These are phyloP conservation scores for Zygoascus flipseniorum DNA, from an alignment of 805 yeast species.

Conservation along the genomic window DNA sequence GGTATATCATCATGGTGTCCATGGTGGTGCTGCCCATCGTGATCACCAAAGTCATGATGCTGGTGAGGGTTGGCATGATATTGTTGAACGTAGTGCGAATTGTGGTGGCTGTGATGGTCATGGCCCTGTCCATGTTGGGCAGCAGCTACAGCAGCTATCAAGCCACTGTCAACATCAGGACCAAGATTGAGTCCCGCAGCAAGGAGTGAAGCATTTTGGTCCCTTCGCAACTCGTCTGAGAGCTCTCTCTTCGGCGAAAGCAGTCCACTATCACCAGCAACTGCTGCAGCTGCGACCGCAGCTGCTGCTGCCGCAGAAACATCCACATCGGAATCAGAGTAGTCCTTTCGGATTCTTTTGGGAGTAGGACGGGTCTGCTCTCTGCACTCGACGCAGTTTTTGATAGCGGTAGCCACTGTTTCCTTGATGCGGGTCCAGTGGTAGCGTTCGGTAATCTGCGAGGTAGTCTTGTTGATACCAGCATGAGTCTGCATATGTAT, in stretches of 20 bases:
- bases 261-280: neutral
- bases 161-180: constrained; percentile 38
- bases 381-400: constrained; percentile 68
- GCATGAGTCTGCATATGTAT: constrained; percentile 65
- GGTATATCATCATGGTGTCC: constrained; percentile 33
- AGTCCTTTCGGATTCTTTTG: constrained; percentile 19
- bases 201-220: constrained; percentile 1
- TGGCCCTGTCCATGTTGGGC: constrained; percentile 24
- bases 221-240: neutral
- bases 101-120: constrained; percentile 4
- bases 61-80: constrained; percentile 3
- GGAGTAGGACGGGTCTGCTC: constrained; percentile 30
- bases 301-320: constrained; percentile 5
- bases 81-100: constrained; percentile 3
- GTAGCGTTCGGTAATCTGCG: constrained; percentile 65
- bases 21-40: constrained; percentile 12
- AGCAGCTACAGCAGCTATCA: constrained; percentile 54
- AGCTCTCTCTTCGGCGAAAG: constrained; percentile 1
- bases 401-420: constrained; percentile 71
- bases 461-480: constrained; percentile 84
- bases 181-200: constrained; percentile 25
- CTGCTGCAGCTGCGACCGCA: constrained; percentile 4
- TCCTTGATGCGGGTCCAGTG: constrained; percentile 91
- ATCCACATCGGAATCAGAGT: constrained; percentile 21
- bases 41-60: neutral